phyloP scores from a whole-genome alignment of 2,329 filamentous ascomycete genomes.

The Grosmannia clavigera region DNA sequence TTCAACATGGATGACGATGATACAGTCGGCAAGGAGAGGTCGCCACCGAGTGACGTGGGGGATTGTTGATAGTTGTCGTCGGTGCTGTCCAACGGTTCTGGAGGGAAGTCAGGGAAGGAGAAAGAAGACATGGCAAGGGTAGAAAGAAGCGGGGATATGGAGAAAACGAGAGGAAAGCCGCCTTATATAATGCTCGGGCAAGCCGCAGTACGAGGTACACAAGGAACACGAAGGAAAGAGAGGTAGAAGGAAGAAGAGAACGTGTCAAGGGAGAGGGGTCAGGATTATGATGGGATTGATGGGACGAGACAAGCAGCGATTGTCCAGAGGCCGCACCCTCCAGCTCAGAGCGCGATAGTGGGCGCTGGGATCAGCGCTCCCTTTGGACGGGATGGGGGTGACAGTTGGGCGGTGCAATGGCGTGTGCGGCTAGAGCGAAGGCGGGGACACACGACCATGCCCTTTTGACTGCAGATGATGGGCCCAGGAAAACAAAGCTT shows the following conservation, averaged over 20 bases:
- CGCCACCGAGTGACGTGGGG: conserved; percentile 14
- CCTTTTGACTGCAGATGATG: not conserved
- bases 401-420: conserved; percentile 2
- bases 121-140: conserved; percentile 19
- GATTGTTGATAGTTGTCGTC: conserved; percentile 6
- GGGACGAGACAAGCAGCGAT: not conserved
- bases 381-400: not conserved
- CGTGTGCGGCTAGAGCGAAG: conserved; percentile 10
- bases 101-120: conserved; percentile 16
- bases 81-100: conserved; percentile 14
- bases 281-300: not conserved
- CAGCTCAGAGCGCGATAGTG: not conserved
- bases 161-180: not conserved
- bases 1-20: conserved; percentile 30
- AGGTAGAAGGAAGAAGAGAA: not conserved
- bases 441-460: conserved; percentile 3
- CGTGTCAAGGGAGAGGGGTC: not conserved
- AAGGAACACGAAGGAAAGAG: not conserved
- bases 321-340: not conserved
- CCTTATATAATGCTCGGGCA: not conserved
- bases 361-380: not conserved
- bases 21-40: conserved; percentile 21
- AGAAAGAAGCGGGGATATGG: conserved; percentile 2
- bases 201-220: not conserved
- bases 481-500: conserved; percentile 8